A percentile compares a stretch with the other conserved stretches of the same genome.
These are phyloP conservation scores for Erythrophleum ivorense DNA, from an alignment of 331 rosid species.

Conservation along the genomic window DNA sequence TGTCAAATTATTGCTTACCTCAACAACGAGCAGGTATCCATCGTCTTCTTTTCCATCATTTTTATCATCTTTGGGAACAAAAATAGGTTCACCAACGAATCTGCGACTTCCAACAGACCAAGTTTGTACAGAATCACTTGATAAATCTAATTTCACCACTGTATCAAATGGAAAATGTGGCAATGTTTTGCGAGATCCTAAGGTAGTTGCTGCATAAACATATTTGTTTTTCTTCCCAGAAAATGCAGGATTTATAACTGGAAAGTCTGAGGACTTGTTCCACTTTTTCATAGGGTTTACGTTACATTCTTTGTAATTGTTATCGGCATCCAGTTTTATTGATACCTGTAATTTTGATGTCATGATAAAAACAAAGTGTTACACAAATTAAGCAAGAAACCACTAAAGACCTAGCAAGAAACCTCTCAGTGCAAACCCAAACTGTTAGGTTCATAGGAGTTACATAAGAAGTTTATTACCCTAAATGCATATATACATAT, in stretches of 20 bases:
- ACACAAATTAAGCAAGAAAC: too few species aligned
- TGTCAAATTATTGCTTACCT: slow-evolving; percentile 52
- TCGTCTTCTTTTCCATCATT: slow-evolving; percentile 70
- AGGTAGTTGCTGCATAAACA: slow-evolving; percentile 75
- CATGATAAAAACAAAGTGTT: neutral
- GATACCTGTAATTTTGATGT: slow-evolving; percentile 50
- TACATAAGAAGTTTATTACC: too few species aligned
- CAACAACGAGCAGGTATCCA: slow-evolving; percentile 86
- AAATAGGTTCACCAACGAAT: slow-evolving; percentile 86
- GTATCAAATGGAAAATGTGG: slow-evolving; percentile 86
- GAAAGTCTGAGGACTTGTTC: slow-evolving; percentile 79
- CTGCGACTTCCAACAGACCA: slow-evolving; percentile 77
- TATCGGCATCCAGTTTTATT: slow-evolving; percentile 57
- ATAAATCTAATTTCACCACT: slow-evolving; percentile 63
- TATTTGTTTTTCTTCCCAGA: slow-evolving; percentile 68
- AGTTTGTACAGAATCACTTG: slow-evolving; percentile 48
- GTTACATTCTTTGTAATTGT: slow-evolving; percentile 53
- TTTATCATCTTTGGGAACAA: slow-evolving; percentile 61
- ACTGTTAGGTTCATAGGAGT: neutral
- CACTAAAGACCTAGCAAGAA: too few species aligned
- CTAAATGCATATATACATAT: too few species aligned
- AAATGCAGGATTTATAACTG: slow-evolving; percentile 65
- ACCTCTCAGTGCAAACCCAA: too few species aligned
- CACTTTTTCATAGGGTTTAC: slow-evolving; percentile 60
- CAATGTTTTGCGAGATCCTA: slow-evolving; percentile 72